These are phyloP conservation scores for Porcisia hertigi DNA, from an alignment of 208 protist genomes.

Conservation along the genomic window DNA sequence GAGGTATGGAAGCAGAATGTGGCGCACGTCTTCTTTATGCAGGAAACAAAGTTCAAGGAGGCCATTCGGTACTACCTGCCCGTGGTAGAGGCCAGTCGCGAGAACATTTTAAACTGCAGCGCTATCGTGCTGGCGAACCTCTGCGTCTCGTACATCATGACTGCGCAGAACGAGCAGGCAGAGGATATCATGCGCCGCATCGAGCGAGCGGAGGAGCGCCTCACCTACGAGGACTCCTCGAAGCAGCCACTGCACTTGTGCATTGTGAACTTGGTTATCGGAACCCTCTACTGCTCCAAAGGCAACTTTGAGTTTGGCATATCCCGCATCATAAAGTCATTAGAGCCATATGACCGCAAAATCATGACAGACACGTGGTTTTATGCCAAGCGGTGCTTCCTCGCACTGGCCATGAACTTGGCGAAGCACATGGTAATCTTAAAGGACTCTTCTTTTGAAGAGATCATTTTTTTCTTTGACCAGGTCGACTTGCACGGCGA, in stretches of 20 bases:
- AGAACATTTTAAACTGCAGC: slow-evolving; percentile 94
- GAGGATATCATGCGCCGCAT: slow-evolving; percentile 97
- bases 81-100: slow-evolving; percentile 92
- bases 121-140: slow-evolving; percentile 97
- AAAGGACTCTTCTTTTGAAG: slow-evolving; percentile 92
- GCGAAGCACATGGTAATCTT: slow-evolving; percentile 98
- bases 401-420: slow-evolving; percentile 94
- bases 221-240: slow-evolving; percentile 80
- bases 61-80: slow-evolving; percentile 97
- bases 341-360: slow-evolving; percentile 96
- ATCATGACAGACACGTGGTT: slow-evolving; percentile 98
- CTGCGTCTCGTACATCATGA: slow-evolving; percentile 98
- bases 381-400: slow-evolving; percentile 97
- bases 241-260: slow-evolving; percentile 95
- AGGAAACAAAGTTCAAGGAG: slow-evolving; percentile 96
- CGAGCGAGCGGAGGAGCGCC: slow-evolving; percentile 95
- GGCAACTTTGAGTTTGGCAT: slow-evolving; percentile 98
- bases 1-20: slow-evolving; percentile 98
- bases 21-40: slow-evolving; percentile 98
- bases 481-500: slow-evolving; percentile 92
- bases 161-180: slow-evolving; percentile 94
- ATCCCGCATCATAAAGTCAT: slow-evolving; percentile 95
- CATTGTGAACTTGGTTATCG: slow-evolving; percentile 98
- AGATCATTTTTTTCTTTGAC: slow-evolving; percentile 95
- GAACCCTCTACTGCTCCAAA: slow-evolving; percentile 98